Base-by-base conservation (phyloP, 176 grass and related monocot species). In the Oryza brachyantha region DNA sequence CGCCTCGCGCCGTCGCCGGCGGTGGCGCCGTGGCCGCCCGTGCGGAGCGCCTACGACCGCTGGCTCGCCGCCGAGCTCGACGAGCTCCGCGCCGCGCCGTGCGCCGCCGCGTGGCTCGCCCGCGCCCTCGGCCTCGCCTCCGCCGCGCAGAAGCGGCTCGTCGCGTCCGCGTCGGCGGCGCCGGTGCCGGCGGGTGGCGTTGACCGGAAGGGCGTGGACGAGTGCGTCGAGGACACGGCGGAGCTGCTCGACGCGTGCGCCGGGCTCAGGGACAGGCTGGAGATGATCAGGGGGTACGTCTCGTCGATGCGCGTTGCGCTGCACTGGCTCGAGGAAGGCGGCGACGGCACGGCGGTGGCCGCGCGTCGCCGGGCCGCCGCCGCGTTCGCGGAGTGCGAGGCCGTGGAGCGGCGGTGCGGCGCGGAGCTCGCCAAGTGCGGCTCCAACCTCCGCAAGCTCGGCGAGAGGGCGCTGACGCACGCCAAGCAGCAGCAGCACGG, bases 181-280 rank as follows among this genome's bases (percentile, higher is more conserved):
- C 31, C 13, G 24, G 17, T 2, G 5, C 29, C 42, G 34, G 7
- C 8, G 4, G 32, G 7, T 21, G 4, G 32, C 17, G 74, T 83
- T 39, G 72, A 94, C 71, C 68, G 82, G 13, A 86, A 70, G 83
- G 61, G 73, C 7, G 25, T 74, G 8, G 89, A 94, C 45, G 85
- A 84, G 50, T 88, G 79, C 66, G 79, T 90, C 10, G 94, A 94
- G 3, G 87, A 90, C 52, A 79, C 81, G 14, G 75, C 88, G 2
- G 91, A 97, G 50, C 78, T 97, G 10, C 89, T 97, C 62, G 94
- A 97, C 74, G 91, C 91, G 24, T 97, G 89, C 48, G 82, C 86
- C 2, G 89, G 68, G 0, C 48, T 97, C 54, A 66, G 85, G 2
- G 64, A 73, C 42, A 72, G 84, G 41, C 75, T 94, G 6, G 87